Conservation (phyloP, 1,284 basidiomycete species). For the Abortiporus biennis region DNA sequence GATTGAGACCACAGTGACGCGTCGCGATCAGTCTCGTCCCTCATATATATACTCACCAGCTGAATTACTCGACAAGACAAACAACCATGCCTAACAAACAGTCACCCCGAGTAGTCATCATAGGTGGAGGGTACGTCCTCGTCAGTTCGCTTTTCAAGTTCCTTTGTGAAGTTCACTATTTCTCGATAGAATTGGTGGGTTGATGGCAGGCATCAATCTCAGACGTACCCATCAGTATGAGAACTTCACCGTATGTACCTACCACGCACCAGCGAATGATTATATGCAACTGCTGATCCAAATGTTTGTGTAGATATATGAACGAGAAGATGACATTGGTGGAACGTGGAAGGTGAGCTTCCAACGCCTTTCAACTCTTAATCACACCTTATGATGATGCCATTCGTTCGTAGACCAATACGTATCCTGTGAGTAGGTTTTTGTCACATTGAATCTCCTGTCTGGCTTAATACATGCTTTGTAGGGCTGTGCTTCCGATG, state of each 20-base stretch:
- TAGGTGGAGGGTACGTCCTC: slow-evolving; percentile 6
- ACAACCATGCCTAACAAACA: too few relatives aligned
- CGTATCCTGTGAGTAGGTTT: neutral
- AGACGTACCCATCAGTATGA: neutral
- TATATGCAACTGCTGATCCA: too few relatives aligned
- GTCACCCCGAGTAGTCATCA: slow-evolving; percentile 3
- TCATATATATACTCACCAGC: too few relatives aligned
- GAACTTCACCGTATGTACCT: slow-evolving; percentile 2
- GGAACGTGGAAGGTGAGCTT: slow-evolving; percentile 31
- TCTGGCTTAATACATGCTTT: neutral
- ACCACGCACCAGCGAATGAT: too few relatives aligned
- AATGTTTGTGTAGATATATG: slow-evolving; percentile 26
- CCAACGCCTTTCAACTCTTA: neutral
- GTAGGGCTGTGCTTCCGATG: slow-evolving; percentile 22
- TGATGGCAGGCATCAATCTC: slow-evolving; percentile 2
- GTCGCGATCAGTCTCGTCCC: too few relatives aligned
- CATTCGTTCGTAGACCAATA: neutral
- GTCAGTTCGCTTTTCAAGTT: too few relatives aligned
- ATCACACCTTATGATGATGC: neutral
- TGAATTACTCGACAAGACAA: too few relatives aligned
- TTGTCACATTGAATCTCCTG: neutral
- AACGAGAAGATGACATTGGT: slow-evolving; percentile 24
- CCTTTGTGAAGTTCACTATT: neutral
- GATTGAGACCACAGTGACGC: too few relatives aligned
- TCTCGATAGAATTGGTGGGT: neutral